These are phyloP conservation scores for Rhizopus stolonifer DNA, from an alignment of 371 early-diverging fungal genomes.

Conservation along the genomic window DNA sequence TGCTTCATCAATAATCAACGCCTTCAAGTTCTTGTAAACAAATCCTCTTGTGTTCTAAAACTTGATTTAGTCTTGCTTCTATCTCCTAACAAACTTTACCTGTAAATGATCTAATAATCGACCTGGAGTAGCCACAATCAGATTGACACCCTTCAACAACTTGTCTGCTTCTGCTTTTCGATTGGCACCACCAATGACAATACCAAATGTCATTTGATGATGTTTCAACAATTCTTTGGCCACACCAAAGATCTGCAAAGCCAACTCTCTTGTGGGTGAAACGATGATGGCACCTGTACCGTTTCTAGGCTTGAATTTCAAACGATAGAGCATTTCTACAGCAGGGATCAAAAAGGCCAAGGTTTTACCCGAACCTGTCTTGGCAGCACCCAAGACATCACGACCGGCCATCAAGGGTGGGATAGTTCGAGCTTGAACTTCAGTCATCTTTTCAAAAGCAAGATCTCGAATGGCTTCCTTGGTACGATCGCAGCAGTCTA, in stretches of 20 bases:
- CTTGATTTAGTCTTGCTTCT: conserved; percentile 4
- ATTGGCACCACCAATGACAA: conserved; percentile 97
- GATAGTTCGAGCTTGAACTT: conserved; percentile 96
- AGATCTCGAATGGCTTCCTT: conserved; percentile 88
- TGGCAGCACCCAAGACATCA: conserved; percentile 98
- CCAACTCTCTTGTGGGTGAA: conserved; percentile 99
- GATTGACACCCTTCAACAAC: conserved; percentile 89
- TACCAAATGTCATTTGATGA: conserved; percentile 89
- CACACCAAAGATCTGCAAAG: conserved; percentile 98
- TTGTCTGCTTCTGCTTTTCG: conserved; percentile 95
- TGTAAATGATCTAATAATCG: conserved; percentile 96
- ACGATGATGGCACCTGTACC: conserved; percentile 96
- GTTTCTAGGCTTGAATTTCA: conserved; percentile 93
- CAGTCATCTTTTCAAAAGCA: conserved; percentile 95
- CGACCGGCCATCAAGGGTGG: conserved; percentile 93
- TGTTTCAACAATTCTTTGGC: conserved; percentile 90
- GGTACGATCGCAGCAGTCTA: conserved; percentile 68
- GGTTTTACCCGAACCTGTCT: conserved; percentile 99
- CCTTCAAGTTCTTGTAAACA: conserved; percentile 85
- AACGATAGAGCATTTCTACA: conserved; percentile 81
- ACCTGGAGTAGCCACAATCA: conserved; percentile 98
- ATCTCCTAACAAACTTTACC: conserved; percentile 12
- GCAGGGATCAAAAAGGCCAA: conserved; percentile 98
- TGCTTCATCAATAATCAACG: conserved; percentile 97
- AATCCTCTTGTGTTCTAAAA: conserved; percentile 88